A percentile compares a stretch with the other conserved stretches of the same genome.
phyloP scores from a whole-genome alignment of 305 asterid genomes.

The Fraxinus latifolia region DNA sequence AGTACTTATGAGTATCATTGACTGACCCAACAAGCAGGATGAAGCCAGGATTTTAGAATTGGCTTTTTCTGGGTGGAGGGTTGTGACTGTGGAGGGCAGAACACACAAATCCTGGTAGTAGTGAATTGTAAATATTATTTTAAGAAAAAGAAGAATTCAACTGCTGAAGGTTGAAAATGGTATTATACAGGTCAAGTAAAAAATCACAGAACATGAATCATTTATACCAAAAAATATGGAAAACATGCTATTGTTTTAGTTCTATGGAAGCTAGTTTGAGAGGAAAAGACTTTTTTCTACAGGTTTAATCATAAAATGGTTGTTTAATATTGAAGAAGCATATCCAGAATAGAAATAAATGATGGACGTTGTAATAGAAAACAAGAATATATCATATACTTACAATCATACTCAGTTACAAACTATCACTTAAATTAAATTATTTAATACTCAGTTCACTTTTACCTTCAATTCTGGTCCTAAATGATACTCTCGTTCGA shows the following conservation, averaged over 20 bases:
- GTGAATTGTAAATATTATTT: not conserved
- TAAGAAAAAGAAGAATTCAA: not conserved
- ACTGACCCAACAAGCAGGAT: conserved; percentile 14
- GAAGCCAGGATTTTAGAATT: not conserved
- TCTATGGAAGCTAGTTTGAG: not conserved
- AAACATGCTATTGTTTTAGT: not conserved
- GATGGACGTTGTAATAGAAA: not conserved
- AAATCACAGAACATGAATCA: not conserved
- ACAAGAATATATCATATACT: not conserved
- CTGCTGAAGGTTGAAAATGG: not conserved
- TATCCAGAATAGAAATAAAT: not conserved
- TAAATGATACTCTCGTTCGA: not conserved
- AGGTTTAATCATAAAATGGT: not conserved
- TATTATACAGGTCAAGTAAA: not conserved
- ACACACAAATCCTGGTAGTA: not conserved
- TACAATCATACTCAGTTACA: not conserved
- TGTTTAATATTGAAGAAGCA: not conserved
- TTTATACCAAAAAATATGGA: not conserved
- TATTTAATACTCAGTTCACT: not conserved
- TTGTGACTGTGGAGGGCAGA: not conserved
- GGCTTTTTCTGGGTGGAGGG: not conserved
- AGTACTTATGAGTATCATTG: conserved; percentile 5
- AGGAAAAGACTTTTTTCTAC: not conserved
- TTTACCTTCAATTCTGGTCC: not conserved
- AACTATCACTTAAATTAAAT: not conserved